Percentiles rank a stretch among this genome's conserved stretches.
Conservation (phyloP, 2,329 filamentous ascomycete genomes). For the Acrodontium crateriforme region DNA sequence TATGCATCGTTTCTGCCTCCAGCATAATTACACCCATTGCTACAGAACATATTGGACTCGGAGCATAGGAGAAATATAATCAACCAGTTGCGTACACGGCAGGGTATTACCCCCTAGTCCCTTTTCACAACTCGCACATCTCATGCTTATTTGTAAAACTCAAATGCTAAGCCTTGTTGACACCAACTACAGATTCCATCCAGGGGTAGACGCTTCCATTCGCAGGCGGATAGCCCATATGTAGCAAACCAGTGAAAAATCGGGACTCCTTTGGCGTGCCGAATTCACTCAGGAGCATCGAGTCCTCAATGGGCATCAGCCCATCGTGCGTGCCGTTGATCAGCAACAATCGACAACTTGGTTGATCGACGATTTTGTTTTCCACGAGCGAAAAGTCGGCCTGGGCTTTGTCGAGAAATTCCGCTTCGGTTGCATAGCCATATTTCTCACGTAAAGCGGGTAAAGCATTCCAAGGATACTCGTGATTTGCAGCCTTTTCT, state of each 20-base stretch:
- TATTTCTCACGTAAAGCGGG: conserved; percentile 45
- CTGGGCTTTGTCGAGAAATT: conserved; percentile 41
- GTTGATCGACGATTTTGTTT: conserved; percentile 41
- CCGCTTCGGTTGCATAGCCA: conserved; percentile 43
- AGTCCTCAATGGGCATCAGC: conserved; percentile 55
- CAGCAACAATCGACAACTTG: conserved; percentile 44
- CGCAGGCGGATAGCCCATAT: conserved; percentile 55
- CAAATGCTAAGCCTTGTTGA: too few relatives aligned
- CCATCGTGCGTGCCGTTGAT: conserved; percentile 50
- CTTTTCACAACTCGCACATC: too few relatives aligned
- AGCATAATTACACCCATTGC: conserved; percentile 39
- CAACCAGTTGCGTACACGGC: too few relatives aligned
- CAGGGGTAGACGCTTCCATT: conserved; percentile 46
- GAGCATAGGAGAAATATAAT: too few relatives aligned
- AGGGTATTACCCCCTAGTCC: too few relatives aligned
- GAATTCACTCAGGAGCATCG: conserved; percentile 49
- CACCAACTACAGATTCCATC: too few relatives aligned
- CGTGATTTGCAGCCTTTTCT: conserved; percentile 47
- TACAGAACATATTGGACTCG: too few relatives aligned
- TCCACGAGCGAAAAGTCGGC: conserved; percentile 50
- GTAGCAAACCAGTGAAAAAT: conserved; percentile 46
- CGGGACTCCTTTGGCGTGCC: conserved; percentile 52
- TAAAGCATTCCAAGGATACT: conserved; percentile 33
- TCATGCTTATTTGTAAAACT: too few relatives aligned
- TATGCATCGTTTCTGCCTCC: conserved; percentile 88